Evolutionary conservation across 2,329 filamentous ascomycete species (phyloP), one percentile per base, ranked within the genome.

Genomic region (Lizonia empirigonia): DNA sequence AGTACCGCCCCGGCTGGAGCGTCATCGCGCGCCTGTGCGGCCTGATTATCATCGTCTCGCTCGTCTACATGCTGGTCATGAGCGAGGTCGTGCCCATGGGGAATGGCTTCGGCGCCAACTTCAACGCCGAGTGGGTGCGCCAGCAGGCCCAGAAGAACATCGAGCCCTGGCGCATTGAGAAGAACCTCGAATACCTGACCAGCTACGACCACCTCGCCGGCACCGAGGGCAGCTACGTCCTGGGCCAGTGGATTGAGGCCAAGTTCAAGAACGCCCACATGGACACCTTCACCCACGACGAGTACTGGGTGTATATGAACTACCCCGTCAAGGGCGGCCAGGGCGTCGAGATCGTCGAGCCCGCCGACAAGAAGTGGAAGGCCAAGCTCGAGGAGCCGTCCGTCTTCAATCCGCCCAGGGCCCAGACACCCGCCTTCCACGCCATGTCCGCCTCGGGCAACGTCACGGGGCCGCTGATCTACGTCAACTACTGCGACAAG

Each of bases 151-250:
- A 94, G 71, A 79, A 81, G 39, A 85, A 85, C 62, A 83, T 96
- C 59, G 87, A 95, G 65, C 79, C 84, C 46, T 80, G 80, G 52
- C 64, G 71, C 39, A 79, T 80, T 70, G 82, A 85, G 57, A 86
- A 89, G 32, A 89, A 89, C 50, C 76, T 96, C 53, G 78, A 83
- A 64, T 88, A 92, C 67, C 85, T 93, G 56, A 93, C 91, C 4
- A 83, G 83, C 48, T 96, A 90, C 69, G 89, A 94, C 55, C 94
- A 97, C 73, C 81, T 97, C 56, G 94, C 91, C 2, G 94, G 94
- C n/a, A 96, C 91, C 3, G 88, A 96, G 76, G 94, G 94, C 38
- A 93, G 95, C 75, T 91, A 88, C 64, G 89, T 88, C 36, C 80
- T 96, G 46, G 93, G 90, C 7, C 83, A 90, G 76, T 95, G 92